Base-by-base conservation (phyloP, 2,329 filamentous ascomycete genomes). In the Trichoderma sp. region DNA sequence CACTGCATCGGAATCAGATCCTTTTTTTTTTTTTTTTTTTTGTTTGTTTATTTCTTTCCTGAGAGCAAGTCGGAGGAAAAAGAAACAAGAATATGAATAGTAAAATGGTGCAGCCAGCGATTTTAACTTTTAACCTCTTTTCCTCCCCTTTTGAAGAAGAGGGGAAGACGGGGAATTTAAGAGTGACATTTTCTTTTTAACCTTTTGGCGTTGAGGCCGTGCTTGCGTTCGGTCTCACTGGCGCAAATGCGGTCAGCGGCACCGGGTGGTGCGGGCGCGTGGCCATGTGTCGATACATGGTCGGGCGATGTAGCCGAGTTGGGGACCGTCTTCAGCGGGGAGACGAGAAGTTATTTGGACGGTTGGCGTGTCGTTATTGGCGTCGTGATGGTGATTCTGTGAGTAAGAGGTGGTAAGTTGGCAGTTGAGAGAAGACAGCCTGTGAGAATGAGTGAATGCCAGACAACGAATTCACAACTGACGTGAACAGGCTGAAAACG, bases 191-290 rank as follows among this genome's bases (percentile, higher is more conserved):
- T 5, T 21, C 16, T 21, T 14, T 37, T 55, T 30, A 43, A 8
- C 32, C 37, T 51, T 60, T 51, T 54, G 59, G 46, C 49, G 60
- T 39, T n/a, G 49, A 7, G 49, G 32, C 32, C 24, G 16, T 28
- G 32, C 43, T 49, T 43, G 11, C 49, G 34, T 51, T 43, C n/a
- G 43, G 59, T 64, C 49, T 64, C 34, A 64, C 60, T 55, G 32
- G 60, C 60, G 60, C n/a, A 11, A 26, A 64, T 54, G 60, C 39
- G 51, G 60, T 64, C 60, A 64, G 60, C 60, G 37, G 32, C 32
- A 64, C 51, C 60, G 55, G 55, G 34, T 64, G 60, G 60, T 49
- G 60, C 60, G 24, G 51, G 51, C 43, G 26, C 43, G 43, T 11
- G 26, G 52, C 16, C 28, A 26, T 30, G 30, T 10, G 8, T 7